Base-by-base conservation (phyloP, 805 yeast genomes). In the Hemisphaericaspora nanyangensis region DNA sequence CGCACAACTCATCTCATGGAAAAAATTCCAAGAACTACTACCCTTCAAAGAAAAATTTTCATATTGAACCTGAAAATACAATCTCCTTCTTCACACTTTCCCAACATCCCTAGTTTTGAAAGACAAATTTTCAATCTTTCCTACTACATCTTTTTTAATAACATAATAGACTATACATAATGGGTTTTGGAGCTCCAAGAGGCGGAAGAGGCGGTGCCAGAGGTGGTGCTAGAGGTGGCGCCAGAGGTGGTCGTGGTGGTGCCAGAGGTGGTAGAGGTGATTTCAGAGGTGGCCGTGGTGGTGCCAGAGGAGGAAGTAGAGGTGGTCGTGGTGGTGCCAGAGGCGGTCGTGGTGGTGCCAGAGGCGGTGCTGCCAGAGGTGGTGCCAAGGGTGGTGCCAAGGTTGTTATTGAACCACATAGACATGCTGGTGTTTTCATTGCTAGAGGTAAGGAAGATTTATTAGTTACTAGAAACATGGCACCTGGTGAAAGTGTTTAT, bases 371-470 rank as follows among this genome's bases (percentile, higher is more conserved):
- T 58, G 83, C 80, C 45, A 54, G 80, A 46, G 91, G 90, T 51
- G 95, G 93, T 67, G 90, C 91, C 49, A 62, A 74, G 50, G 93
- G 91, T 56, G 95, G 95, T 65, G 95, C 96, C 57, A 93, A 85
- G 76, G 98, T 91, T 54, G 87, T 91, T 60, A 84, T 91, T 55
- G 99, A 93, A 74, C 97, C 98, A 56, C 99, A 93, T 72, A 85
- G 96, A 75, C 98, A 93, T 65, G 95, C 90, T 39, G 99, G 95
- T 80, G 96, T 93, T 52, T 93, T 81, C 82, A 91, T 93, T 70
- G 99, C 98, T 66, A 88, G 98, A 76, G 99, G 99, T 69, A 93
- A 93, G 72, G 99, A 93, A 76, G 99, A 93, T 80, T 79, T 93
- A 64, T 78, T 93, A 59, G 96, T 93, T 48, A 93, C 99, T 59